Percentiles rank a stretch among this genome's conserved stretches.
Conservation (phyloP, 352 stramenopile genomes). For the Pythium angustatum region DNA sequence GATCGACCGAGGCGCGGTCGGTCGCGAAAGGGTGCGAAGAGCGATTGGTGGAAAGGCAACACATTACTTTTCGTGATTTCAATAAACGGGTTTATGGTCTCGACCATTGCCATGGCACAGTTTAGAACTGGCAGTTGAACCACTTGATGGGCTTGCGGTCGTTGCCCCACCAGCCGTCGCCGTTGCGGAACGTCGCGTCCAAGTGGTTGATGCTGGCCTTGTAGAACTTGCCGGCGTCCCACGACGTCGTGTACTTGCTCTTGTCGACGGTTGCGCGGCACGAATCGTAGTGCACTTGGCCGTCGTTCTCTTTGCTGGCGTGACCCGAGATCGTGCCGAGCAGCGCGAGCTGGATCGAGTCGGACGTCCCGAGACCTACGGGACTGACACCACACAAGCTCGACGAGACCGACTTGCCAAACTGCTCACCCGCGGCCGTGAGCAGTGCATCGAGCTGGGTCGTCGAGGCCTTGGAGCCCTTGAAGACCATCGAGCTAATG, state of each 20-base stretch:
- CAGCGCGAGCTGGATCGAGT: slow-evolving; percentile 23
- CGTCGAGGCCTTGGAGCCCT: slow-evolving; percentile 15
- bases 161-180: slow-evolving; percentile 39
- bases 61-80: neutral
- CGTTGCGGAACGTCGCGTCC: slow-evolving; percentile 32
- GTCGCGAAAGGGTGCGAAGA: slow-evolving; percentile 4
- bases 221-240: slow-evolving; percentile 31
- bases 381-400: slow-evolving; percentile 36
- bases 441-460: slow-evolving; percentile 19
- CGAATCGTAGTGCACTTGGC: slow-evolving; percentile 35
- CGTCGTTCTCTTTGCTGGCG: slow-evolving; percentile 33
- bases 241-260: slow-evolving; percentile 23
- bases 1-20: neutral
- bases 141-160: slow-evolving; percentile 48
- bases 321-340: slow-evolving; percentile 30
- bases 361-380: slow-evolving; percentile 24
- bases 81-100: no score
- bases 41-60: slow-evolving; percentile 4
- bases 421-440: slow-evolving; percentile 3
- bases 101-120: no score
- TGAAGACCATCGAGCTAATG: slow-evolving; percentile 7
- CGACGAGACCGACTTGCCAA: slow-evolving; percentile 7
- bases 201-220: slow-evolving; percentile 42
- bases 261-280: slow-evolving; percentile 22
- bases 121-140: slow-evolving; percentile 45